Base-by-base conservation (phyloP, 805 yeast genomes). In the Maudiozyma serrabonitensis region DNA sequence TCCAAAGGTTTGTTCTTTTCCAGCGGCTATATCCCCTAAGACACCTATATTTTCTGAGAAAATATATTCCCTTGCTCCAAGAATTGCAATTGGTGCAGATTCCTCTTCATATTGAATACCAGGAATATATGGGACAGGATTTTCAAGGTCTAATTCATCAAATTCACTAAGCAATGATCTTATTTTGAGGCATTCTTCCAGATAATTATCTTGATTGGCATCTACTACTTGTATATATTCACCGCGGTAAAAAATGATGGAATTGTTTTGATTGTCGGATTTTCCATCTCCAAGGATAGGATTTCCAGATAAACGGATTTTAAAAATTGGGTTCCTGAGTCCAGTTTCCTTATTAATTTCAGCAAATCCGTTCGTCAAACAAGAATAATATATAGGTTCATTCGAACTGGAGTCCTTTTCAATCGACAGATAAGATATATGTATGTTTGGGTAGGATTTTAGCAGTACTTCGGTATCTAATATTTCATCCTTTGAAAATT, bases 201-300 rank as follows among this genome's bases (percentile, higher is more conserved):
- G 68, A 61, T 91, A 91, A 64, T 91, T 91, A 64, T 91, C 98
- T 69, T 91, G 98, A 59, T 91, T 91, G 1, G 98, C 96, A 73
- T 91, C 98, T 51, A 91, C 81, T 2, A 90, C 89, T 70, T 91
- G 97, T 55, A 91, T 83, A 63, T 89, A 90, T 62, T 91, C 98
- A 21, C 98, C 98, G 49, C 98, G 78, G 64, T 85, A 83, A 68
- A 86, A 91, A 13, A 90, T 81, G 39, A 91, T 64, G 2, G 95
- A 80, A 63, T 86, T 86, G 62, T 91, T 91, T 68, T 91, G 98
- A 64, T 91, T 91, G 64, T 91, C 98, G 15, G 96, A 83, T 64
- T 91, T 91, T 35, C 98, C 98, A 68, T 91, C 98, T 26, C 98
- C 98, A 43, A 90, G 71, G 47, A 91, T 91, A 12, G 98, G 98